Conservation (phyloP, 805 yeast species). For the Ogataea chonburiensis region DNA sequence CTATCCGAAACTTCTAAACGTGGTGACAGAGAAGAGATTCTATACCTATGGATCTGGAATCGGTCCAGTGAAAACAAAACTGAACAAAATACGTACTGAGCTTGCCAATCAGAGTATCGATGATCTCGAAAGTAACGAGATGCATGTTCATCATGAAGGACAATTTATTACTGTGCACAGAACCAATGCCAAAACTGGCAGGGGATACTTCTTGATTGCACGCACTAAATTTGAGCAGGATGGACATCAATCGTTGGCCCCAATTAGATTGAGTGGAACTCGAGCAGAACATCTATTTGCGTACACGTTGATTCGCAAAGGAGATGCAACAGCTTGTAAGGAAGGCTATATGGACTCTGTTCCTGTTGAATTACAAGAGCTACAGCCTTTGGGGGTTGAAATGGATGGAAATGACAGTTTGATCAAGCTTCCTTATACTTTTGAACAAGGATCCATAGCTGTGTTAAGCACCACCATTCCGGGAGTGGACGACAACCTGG, state of each 20-base stretch:
- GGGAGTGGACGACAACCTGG: constrained; percentile 63
- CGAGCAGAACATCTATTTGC: constrained; percentile 56
- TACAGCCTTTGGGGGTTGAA: constrained; percentile 50
- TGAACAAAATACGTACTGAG: constrained; percentile 56
- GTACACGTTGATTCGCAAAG: constrained; percentile 52
- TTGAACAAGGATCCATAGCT: constrained; percentile 91
- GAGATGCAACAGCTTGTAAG: constrained; percentile 46
- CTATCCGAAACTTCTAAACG: constrained; percentile 76
- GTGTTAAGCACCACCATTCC: constrained; percentile 70
- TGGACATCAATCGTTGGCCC: constrained; percentile 53
- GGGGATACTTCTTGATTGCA: constrained; percentile 86
- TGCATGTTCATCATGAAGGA: constrained; percentile 92
- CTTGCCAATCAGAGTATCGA: constrained; percentile 61
- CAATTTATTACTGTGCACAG: constrained; percentile 91
- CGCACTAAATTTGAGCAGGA: constrained; percentile 68
- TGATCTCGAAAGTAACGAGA: constrained; percentile 61
- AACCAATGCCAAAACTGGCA: constrained; percentile 76
- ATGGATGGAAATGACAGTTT: constrained; percentile 45
- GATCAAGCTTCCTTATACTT: constrained; percentile 57
- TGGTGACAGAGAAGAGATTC: constrained; percentile 70
- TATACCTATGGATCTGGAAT: constrained; percentile 69
- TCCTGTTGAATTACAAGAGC: constrained; percentile 57
- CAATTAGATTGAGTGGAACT: constrained; percentile 60
- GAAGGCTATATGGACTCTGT: constrained; percentile 54
- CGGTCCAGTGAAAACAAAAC: constrained; percentile 61